These are phyloP conservation scores for Penicillium aurantiogriseum DNA, from an alignment of 2,329 filamentous ascomycete species.

Conservation along the genomic window DNA sequence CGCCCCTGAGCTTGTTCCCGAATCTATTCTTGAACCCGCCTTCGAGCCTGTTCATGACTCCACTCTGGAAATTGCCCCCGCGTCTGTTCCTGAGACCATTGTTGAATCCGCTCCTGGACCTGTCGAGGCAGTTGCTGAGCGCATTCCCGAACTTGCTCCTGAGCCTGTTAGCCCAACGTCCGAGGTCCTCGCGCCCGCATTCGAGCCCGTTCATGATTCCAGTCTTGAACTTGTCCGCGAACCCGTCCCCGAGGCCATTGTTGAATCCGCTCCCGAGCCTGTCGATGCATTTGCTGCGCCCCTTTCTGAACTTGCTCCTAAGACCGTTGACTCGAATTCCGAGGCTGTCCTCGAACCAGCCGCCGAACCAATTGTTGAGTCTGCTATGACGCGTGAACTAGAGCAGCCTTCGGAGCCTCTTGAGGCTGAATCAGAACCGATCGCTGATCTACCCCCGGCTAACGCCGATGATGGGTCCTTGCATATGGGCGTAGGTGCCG, in stretches of 20 bases:
- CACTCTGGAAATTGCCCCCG: background rate
- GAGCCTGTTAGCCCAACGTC: background rate
- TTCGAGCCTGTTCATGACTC: background rate
- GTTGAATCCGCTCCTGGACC: background rate
- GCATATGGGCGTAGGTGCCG: conserved; percentile 14
- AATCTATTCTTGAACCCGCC: conserved; percentile 3
- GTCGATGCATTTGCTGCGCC: conserved; percentile 9
- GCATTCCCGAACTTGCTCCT: conserved; percentile 3
- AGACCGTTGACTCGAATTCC: background rate
- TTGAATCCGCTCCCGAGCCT: background rate
- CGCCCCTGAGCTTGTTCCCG: conserved; percentile 9
- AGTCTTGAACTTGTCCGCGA: background rate
- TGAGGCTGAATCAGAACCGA: conserved; percentile 24
- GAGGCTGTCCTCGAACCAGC: background rate
- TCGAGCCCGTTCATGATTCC: background rate
- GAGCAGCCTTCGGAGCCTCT: conserved; percentile 5
- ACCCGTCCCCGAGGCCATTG: conserved; percentile 13
- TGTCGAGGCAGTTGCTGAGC: conserved; percentile 9
- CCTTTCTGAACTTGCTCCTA: conserved; percentile 1
- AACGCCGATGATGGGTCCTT: conserved; percentile 20
- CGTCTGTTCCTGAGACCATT: conserved; percentile 15
- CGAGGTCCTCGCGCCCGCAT: background rate
- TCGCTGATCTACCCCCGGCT: conserved; percentile 20
- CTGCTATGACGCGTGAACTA: background rate
- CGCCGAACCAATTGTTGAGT: background rate